Evolutionary conservation across 768 basidiomycete genomes (phyloP).

Genomic region (Lactarius trivialis): DNA sequence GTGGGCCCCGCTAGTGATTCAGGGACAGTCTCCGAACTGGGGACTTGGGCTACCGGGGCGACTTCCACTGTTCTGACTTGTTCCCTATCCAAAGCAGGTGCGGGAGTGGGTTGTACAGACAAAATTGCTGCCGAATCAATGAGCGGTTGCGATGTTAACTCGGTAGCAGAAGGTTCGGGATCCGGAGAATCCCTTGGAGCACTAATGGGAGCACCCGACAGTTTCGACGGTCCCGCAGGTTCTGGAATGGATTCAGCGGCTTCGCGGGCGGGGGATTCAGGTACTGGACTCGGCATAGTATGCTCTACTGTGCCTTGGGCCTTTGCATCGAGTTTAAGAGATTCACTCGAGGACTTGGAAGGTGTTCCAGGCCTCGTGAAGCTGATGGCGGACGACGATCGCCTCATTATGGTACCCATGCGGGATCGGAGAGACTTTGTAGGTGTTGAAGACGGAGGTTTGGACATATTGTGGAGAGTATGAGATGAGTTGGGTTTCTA

Average conservation of each 20-base stretch:
- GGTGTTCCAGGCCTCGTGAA: slow-evolving; percentile 14
- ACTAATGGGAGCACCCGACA: slow-evolving; percentile 21
- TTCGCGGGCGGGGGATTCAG: slow-evolving; percentile 61
- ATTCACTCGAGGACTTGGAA: slow-evolving; percentile 20
- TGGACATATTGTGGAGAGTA: slow-evolving; percentile 16
- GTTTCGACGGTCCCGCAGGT: slow-evolving; percentile 26
- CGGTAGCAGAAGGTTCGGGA: slow-evolving; percentile 2
- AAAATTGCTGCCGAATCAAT: neutral
- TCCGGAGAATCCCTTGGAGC: slow-evolving; percentile 6
- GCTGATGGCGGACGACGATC: slow-evolving; percentile 21
- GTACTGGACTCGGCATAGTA: slow-evolving; percentile 53
- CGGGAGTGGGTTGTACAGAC: neutral
- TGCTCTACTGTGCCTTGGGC: slow-evolving; percentile 28
- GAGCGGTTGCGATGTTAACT: neutral
- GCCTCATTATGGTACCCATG: slow-evolving; percentile 20
- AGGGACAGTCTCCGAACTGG: neutral
- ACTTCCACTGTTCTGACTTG: neutral
- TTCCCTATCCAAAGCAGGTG: neutral
- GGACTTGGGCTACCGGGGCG: neutral
- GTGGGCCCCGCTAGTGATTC: neutral
- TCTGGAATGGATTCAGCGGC: slow-evolving; percentile 33
- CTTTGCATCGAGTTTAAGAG: slow-evolving; percentile 32
- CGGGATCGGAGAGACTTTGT: slow-evolving; percentile 18
- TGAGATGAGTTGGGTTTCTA: neutral
- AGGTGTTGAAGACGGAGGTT: slow-evolving; percentile 4